Conservation (phyloP, 768 basidiomycete genomes). For the Trametes gibbosa region DNA sequence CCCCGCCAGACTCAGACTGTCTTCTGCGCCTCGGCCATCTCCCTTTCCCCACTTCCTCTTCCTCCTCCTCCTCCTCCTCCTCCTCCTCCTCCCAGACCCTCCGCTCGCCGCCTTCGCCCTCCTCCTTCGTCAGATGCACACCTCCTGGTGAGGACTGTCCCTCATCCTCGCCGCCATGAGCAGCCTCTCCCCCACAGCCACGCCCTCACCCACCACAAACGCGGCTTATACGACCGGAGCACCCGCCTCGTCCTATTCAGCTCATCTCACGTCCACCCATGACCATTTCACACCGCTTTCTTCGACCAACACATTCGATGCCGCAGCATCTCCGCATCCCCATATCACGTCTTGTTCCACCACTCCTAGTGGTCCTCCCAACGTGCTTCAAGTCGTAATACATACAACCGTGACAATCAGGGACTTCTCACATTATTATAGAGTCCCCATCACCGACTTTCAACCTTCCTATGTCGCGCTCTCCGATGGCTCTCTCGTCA, state of each 20-base stretch:
- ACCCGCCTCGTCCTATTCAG: conserved; percentile 9
- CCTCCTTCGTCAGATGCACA: background rate
- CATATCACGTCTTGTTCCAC: background rate
- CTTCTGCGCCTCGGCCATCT: background rate
- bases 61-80: background rate
- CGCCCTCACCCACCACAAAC: background rate
- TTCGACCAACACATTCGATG: background rate
- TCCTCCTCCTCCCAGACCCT: background rate
- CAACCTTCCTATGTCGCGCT: conserved; percentile 39
- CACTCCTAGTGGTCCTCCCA: conserved; percentile 25
- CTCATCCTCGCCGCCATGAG: conserved; percentile 2
- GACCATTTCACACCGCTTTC: conserved; percentile 12
- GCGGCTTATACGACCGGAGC: background rate
- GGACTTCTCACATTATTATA: conserved; percentile 46
- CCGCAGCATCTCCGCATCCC: too few relatives aligned
- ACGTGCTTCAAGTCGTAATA: conserved; percentile 48
- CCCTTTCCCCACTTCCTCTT: background rate
- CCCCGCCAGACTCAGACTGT: background rate
- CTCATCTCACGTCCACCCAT: conserved; percentile 15
- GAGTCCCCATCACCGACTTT: conserved; percentile 42
- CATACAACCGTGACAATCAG: conserved; percentile 48
- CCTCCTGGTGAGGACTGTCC: conserved; percentile 16
- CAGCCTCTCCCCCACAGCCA: background rate
- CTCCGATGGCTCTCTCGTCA: conserved; percentile 58
- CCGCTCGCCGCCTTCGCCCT: background rate